These are phyloP conservation scores for Pestalotiopsis sp. DNA, from an alignment of 2,329 filamentous ascomycete genomes.

Conservation along the genomic window DNA sequence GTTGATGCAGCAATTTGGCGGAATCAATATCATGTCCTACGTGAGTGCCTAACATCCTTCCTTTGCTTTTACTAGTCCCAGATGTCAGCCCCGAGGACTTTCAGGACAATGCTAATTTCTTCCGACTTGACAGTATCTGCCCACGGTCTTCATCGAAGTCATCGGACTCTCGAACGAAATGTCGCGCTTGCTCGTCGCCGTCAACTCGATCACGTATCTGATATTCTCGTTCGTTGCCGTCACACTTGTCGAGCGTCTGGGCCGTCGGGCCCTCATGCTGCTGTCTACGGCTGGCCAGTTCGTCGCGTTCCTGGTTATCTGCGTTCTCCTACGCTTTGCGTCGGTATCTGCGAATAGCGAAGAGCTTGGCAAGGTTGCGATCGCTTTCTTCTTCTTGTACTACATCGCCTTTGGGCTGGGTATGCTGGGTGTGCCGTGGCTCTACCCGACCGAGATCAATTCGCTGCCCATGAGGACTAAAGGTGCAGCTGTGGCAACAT, in stretches of 20 bases:
- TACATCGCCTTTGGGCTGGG: constrained; percentile 34
- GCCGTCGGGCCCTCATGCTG: constrained; percentile 32
- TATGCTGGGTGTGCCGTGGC: constrained; percentile 40
- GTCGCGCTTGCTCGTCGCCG: constrained; percentile 53
- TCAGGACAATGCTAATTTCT: not conserved
- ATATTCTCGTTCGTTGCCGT: constrained; percentile 27
- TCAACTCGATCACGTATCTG: constrained; percentile 35
- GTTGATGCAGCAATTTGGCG: constrained; percentile 5
- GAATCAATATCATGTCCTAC: constrained; percentile 28
- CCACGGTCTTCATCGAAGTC: constrained; percentile 50
- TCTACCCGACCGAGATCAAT: constrained; percentile 45
- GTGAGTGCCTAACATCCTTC: not conserved
- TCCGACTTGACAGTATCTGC: constrained; percentile 15
- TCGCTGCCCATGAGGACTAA: constrained; percentile 41
- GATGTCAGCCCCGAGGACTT: not conserved
- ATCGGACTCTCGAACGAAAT: constrained; percentile 51
- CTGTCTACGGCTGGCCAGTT: constrained; percentile 28
- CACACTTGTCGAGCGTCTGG: constrained; percentile 30
- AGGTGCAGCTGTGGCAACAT: constrained; percentile 37
- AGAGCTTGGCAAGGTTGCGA: constrained; percentile 28
- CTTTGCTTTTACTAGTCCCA: not conserved
- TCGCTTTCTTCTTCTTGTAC: constrained; percentile 35
- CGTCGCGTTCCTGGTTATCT: constrained; percentile 30
- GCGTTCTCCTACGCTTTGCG: constrained; percentile 25
- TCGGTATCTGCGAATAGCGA: constrained; percentile 23